A percentile compares a stretch with the other conserved stretches of the same genome.
Evolutionary conservation across 78 protist genomes (phyloP).

Genomic region (Goniomonas avonlea): DNA sequence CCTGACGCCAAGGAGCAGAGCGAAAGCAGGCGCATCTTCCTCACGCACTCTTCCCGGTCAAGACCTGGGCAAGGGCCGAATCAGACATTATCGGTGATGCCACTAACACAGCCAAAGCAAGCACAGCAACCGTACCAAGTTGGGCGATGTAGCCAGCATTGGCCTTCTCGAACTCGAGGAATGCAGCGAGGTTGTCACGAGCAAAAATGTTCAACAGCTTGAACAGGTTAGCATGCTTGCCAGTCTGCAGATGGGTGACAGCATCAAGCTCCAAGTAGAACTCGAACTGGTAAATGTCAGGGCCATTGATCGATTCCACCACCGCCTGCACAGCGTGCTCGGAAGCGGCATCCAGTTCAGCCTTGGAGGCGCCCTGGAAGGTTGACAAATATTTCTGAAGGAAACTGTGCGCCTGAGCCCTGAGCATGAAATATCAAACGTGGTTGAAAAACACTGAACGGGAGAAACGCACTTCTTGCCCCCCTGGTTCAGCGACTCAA

Average conservation of each 20-base stretch:
- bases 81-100: too few species aligned
- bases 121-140: background rate
- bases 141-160: background rate
- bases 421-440: too few species aligned
- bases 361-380: background rate
- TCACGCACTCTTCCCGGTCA: background rate
- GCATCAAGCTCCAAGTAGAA: background rate
- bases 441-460: too few species aligned
- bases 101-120: too few species aligned
- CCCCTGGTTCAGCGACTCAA: too few species aligned
- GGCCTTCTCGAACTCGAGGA: background rate
- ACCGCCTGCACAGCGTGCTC: too few species aligned
- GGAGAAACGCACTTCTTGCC: too few species aligned
- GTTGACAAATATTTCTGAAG: background rate
- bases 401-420: conserved; percentile 2
- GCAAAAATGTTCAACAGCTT: background rate
- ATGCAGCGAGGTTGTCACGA: background rate
- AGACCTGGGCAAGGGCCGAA: too few species aligned
- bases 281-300: background rate
- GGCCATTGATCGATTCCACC: background rate
- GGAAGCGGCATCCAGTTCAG: too few species aligned
- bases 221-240: background rate
- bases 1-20: conserved; percentile 8
- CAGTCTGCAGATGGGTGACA: background rate
- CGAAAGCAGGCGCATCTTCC: conserved; percentile 11